Evolutionary conservation across 208 protist species (phyloP).

Genomic region (Acanthamoeba sp.): DNA sequence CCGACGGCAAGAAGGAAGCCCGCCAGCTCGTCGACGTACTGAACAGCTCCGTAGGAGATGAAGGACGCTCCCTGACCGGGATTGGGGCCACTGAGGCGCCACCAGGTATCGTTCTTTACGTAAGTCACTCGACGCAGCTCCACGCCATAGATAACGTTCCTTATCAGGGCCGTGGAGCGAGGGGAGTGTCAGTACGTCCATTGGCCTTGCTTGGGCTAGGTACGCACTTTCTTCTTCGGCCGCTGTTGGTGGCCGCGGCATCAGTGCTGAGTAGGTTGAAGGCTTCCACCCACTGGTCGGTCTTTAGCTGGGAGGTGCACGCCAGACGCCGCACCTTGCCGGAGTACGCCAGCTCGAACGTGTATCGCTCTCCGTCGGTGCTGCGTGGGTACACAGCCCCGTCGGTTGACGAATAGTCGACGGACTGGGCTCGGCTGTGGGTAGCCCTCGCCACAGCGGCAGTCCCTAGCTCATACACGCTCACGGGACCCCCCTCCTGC

Average conservation of each 20-base stretch:
- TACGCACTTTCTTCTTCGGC: not conserved
- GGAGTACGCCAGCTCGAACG: not conserved
- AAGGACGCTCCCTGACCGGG: conserved; percentile 3
- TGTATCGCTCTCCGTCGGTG: not conserved
- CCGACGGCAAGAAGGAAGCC: conserved; percentile 1
- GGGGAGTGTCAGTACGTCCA: too few relatives aligned
- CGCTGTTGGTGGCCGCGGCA: not conserved
- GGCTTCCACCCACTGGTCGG: not conserved
- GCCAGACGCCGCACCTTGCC: not conserved
- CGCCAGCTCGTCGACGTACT: not conserved
- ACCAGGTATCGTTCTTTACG: not conserved
- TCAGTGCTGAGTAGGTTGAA: not conserved
- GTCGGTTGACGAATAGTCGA: too few relatives aligned
- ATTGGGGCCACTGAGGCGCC: conserved; percentile 2
- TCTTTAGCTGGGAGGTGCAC: not conserved
- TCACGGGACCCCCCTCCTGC: not conserved
- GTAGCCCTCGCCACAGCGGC: not conserved
- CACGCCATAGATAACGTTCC: not conserved
- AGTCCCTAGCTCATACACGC: not conserved
- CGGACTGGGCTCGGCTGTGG: not conserved
- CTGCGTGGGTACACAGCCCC: too few relatives aligned
- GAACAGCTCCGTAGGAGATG: not conserved
- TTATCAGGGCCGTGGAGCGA: not conserved
- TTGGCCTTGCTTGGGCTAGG: too few relatives aligned
- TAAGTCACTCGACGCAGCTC: not conserved